Conservation (phyloP, 2,329 filamentous ascomycete genomes). For the Sclerotinia subarctica region DNA sequence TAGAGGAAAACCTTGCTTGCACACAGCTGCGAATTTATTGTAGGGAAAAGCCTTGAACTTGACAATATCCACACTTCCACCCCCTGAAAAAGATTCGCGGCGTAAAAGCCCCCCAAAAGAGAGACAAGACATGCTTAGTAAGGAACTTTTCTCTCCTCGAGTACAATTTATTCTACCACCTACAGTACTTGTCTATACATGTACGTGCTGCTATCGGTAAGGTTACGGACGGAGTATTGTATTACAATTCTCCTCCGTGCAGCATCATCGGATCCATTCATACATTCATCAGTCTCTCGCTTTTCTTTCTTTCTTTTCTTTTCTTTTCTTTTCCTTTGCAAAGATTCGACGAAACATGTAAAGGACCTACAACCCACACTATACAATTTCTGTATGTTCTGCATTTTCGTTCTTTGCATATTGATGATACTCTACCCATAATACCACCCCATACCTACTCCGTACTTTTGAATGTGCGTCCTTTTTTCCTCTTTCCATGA, state of each 20-base stretch:
- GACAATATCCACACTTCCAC: not conserved
- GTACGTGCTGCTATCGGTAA: not conserved
- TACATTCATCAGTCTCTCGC: not conserved
- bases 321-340: not conserved
- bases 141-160: not conserved
- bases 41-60: not conserved
- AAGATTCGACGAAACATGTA: no score
- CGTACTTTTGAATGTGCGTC: not conserved
- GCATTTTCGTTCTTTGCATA: slow-evolving; percentile 2
- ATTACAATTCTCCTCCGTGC: not conserved
- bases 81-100: not conserved
- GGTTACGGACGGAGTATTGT: not conserved
- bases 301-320: no score
- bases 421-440: not conserved
- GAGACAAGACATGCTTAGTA: not conserved
- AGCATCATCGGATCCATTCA: not conserved
- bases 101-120: not conserved
- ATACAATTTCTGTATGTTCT: not conserved
- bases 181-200: not conserved
- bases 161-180: not conserved
- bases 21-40: not conserved
- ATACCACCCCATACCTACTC: not conserved
- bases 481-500: not conserved
- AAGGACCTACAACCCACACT: not conserved
- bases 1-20: no score